Evolutionary conservation across 2,329 filamentous ascomycete species (phyloP).

Genomic region (Neoascochyta sp.): DNA sequence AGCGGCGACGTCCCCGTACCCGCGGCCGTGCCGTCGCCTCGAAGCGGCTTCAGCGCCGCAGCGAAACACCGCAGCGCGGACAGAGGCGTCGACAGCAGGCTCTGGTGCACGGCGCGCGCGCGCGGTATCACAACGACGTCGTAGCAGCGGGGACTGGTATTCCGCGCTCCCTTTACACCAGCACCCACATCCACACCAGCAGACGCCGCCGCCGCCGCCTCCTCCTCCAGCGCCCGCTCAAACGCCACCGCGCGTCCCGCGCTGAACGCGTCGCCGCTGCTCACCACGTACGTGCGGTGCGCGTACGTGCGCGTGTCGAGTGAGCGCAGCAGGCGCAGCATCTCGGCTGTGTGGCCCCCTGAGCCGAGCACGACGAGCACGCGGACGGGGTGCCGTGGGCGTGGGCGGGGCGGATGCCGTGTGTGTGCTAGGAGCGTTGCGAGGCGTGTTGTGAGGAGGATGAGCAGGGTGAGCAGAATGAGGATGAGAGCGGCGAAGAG

Average conservation of each 20-base stretch:
- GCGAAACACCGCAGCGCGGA: constrained; percentile 64
- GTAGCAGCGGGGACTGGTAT: constrained; percentile 46
- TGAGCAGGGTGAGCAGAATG: constrained; percentile 31
- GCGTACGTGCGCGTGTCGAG: constrained; percentile 46
- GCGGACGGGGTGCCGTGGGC: constrained; percentile 48
- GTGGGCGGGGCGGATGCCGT: constrained; percentile 15
- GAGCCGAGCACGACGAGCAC: constrained; percentile 82
- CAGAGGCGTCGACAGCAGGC: constrained; percentile 67
- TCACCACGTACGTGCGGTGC: constrained; percentile 78
- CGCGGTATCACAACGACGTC: constrained; percentile 67
- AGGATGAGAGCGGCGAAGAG: too few relatives aligned
- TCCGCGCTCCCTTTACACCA: constrained; percentile 5
- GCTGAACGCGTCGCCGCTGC: constrained; percentile 71
- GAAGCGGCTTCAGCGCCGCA: constrained; percentile 58
- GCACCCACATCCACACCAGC: constrained; percentile 1
- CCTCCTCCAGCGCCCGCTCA: constrained; percentile 45
- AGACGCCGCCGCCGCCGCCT: constrained; percentile 3
- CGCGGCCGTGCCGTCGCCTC: constrained; percentile 8
- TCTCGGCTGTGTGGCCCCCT: constrained; percentile 91
- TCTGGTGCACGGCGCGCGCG: constrained; percentile 78
- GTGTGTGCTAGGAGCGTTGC: constrained; percentile 27
- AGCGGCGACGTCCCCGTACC: constrained; percentile 15
- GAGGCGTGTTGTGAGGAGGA: constrained; percentile 33
- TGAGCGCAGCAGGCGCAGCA: constrained; percentile 76
- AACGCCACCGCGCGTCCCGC: constrained; percentile 61